phyloP scores from a whole-genome alignment of 2,329 filamentous ascomycete species.

The Claviceps maximensis region DNA sequence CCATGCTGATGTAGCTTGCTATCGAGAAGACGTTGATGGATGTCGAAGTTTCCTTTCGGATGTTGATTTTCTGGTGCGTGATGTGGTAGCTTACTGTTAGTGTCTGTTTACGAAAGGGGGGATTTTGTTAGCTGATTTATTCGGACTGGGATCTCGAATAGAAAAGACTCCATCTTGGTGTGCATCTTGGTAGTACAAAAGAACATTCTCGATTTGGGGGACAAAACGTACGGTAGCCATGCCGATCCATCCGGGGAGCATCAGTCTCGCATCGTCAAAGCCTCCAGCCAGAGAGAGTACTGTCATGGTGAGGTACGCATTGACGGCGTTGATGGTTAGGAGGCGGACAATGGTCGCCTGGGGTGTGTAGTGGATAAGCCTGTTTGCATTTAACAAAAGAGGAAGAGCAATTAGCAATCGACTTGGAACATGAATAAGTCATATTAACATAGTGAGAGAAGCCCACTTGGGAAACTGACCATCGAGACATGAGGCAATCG shows the following conservation, averaged over 20 bases:
- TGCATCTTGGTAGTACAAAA: too few relatives aligned
- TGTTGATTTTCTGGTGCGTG: constrained; percentile 66
- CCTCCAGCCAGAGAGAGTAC: constrained; percentile 58
- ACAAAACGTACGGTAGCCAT: constrained; percentile 51
- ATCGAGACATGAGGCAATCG: constrained; percentile 73
- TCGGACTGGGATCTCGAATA: not conserved
- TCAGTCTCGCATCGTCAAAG: constrained; percentile 54
- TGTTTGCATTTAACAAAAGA: constrained; percentile 19
- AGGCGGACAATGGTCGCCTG: constrained; percentile 70
- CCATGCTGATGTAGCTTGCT: constrained; percentile 65
- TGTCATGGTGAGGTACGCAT: constrained; percentile 62
- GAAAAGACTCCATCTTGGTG: too few relatives aligned
- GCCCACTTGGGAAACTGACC: constrained; percentile 32
- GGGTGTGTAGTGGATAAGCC: constrained; percentile 75
- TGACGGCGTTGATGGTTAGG: constrained; percentile 59
- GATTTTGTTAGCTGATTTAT: not conserved
- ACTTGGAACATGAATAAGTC: too few relatives aligned
- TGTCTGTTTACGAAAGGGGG: constrained; percentile 31
- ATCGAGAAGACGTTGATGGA: constrained; percentile 68
- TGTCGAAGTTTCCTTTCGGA: constrained; percentile 64
- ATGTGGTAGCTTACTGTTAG: constrained; percentile 64
- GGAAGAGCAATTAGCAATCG: too few relatives aligned
- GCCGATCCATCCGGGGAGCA: constrained; percentile 65
- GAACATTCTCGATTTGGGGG: too few relatives aligned
- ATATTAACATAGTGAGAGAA: too few relatives aligned